Percentiles rank a stretch among this genome's conserved stretches.
Evolutionary conservation across 1,284 basidiomycete species (phyloP).

Genomic region (Ustanciosporium gigantosporum): DNA sequence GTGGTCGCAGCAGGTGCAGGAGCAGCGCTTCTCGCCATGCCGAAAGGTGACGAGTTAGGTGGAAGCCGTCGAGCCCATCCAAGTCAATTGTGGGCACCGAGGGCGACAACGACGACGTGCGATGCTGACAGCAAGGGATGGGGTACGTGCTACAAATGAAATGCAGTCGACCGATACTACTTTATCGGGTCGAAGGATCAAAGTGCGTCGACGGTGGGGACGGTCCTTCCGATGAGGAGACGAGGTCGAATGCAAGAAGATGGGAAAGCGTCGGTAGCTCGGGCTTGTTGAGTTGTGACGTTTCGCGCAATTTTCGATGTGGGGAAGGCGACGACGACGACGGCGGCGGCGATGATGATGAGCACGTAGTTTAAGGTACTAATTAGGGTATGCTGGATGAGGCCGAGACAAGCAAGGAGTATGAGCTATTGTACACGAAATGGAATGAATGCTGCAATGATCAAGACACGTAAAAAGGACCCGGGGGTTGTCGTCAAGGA

Average conservation of each 20-base stretch:
- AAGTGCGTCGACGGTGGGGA: no score
- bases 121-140: not conserved
- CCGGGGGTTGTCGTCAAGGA: no score
- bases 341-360: not conserved
- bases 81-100: constrained; percentile 19
- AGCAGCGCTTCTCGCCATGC: constrained; percentile 42
- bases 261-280: no score
- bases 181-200: no score
- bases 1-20: constrained; percentile 41
- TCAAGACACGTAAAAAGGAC: not conserved
- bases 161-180: no score
- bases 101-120: constrained; percentile 6
- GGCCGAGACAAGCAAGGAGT: not conserved
- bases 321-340: not conserved
- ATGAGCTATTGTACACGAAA: not conserved
- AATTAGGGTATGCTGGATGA: no score
- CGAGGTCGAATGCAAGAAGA: no score
- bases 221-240: no score
- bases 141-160: no score
- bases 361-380: no score
- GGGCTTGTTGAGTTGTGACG: no score
- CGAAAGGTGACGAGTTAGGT: constrained; percentile 33
- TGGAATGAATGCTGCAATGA: constrained; percentile 1
- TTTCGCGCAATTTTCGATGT: no score
- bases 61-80: constrained; percentile 35